Percentiles rank a stretch among this genome's conserved stretches.
Conservation (phyloP, 164 flowering plant species). For the Vitis rupestris region DNA sequence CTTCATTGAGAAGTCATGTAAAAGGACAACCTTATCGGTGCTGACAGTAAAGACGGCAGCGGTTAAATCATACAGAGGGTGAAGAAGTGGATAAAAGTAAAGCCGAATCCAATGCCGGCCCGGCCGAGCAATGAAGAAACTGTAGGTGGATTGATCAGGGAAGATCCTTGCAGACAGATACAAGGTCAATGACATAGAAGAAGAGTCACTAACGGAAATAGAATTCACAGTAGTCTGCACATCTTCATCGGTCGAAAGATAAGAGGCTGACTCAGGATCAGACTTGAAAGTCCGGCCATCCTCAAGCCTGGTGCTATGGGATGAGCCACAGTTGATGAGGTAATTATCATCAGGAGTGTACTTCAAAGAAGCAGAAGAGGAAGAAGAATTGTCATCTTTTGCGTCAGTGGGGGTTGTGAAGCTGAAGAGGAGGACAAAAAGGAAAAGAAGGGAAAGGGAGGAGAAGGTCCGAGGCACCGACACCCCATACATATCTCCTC, state of each 20-base stretch:
- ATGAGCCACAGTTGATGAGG: conserved; percentile 67
- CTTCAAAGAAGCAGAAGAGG: background rate
- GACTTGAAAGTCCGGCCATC: conserved; percentile 76
- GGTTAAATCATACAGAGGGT: conserved; percentile 44
- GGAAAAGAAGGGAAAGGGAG: conserved; percentile 17
- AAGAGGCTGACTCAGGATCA: conserved; percentile 49
- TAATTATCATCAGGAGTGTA: conserved; percentile 49
- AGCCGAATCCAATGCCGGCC: conserved; percentile 77
- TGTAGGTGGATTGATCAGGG: conserved; percentile 39
- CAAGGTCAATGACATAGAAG: conserved; percentile 31
- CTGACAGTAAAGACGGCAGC: conserved; percentile 57
- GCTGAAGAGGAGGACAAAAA: conserved; percentile 6
- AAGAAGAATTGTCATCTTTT: background rate
- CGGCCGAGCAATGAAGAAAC: conserved; percentile 43
- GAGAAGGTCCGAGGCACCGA: conserved; percentile 18
- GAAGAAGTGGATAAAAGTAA: conserved; percentile 64
- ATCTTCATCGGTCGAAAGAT: conserved; percentile 53
- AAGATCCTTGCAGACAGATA: conserved; percentile 61
- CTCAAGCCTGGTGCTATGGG: conserved; percentile 34
- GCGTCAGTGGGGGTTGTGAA: too few relatives aligned
- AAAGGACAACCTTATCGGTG: conserved; percentile 50
- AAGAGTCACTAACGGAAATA: conserved; percentile 13
- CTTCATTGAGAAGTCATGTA: conserved; percentile 58
- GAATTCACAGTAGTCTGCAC: conserved; percentile 32
- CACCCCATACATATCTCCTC: conserved; percentile 22